phyloP scores from a whole-genome alignment of 257 asterid genomes.

The Solanum arcanum region DNA sequence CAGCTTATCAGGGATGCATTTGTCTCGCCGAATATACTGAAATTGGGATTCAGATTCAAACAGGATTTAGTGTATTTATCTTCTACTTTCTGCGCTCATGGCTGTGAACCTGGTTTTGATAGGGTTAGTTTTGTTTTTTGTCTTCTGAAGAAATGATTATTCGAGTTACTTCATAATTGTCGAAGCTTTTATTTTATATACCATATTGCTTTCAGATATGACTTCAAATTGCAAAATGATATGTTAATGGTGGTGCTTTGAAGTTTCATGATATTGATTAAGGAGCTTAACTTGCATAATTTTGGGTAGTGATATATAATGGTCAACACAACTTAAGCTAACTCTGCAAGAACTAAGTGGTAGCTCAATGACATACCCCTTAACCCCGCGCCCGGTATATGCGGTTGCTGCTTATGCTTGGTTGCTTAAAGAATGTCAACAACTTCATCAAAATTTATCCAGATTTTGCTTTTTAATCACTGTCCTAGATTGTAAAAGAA shows the following conservation, averaged over 20 bases:
- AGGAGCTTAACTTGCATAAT: background rate
- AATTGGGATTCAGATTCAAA: constrained; percentile 77
- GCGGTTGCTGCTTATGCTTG: background rate
- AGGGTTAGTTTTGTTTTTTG: constrained; percentile 22
- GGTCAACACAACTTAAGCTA: background rate
- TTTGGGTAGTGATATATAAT: background rate
- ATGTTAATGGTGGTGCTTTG: background rate
- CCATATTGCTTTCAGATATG: background rate
- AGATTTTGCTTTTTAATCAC: background rate
- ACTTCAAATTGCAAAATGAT: background rate
- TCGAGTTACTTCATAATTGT: background rate
- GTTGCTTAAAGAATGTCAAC: background rate
- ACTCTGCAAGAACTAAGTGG: background rate
- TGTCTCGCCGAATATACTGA: constrained; percentile 36
- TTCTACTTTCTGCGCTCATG: constrained; percentile 57
- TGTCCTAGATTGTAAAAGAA: background rate
- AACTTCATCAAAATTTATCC: background rate
- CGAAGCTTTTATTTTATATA: background rate
- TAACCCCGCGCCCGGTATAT: background rate
- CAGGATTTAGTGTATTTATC: constrained; percentile 87
- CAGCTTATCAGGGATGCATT: constrained; percentile 39
- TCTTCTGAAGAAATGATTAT: background rate
- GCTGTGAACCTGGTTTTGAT: constrained; percentile 68
- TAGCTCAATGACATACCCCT: background rate
- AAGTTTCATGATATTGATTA: background rate